phyloP scores from a whole-genome alignment of 805 yeast genomes.

The Metschnikowia arizonensis region DNA sequence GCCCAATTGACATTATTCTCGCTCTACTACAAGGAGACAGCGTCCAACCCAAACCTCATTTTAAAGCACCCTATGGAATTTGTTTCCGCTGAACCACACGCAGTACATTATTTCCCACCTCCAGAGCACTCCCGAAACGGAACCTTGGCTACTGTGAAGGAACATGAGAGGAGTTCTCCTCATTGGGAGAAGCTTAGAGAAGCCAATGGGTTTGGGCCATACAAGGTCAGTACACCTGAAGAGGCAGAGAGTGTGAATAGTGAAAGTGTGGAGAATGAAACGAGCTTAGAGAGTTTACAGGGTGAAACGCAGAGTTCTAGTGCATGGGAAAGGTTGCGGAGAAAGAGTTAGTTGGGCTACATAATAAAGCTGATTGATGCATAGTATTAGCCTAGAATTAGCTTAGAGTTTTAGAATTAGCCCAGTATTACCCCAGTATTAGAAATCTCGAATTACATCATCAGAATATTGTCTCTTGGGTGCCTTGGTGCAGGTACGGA shows the following conservation, averaged over 20 bases:
- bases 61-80: conserved; percentile 52
- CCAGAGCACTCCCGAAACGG: not conserved
- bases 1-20: conserved; percentile 34
- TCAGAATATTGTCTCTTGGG: too few species aligned
- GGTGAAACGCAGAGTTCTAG: conserved; percentile 5
- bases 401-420: too few species aligned
- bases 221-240: not conserved
- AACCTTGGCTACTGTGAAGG: conserved; percentile 11
- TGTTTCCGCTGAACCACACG: conserved; percentile 26
- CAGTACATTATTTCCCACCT: conserved; percentile 27
- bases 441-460: too few species aligned
- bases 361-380: too few species aligned
- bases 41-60: conserved; percentile 47
- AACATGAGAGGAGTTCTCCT: conserved; percentile 19
- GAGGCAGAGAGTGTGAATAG: conserved; percentile 6
- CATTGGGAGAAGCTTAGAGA: conserved; percentile 37
- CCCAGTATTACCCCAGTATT: too few species aligned
- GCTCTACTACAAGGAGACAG: conserved; percentile 51
- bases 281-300: not conserved
- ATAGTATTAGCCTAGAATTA: too few species aligned
- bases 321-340: conserved; percentile 19
- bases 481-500: not conserved
- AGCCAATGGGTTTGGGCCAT: conserved; percentile 23
- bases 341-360: conserved; percentile 4
- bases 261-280: not conserved